phyloP scores from a whole-genome alignment of 345 rosid species.

The Adansonia digitata region DNA sequence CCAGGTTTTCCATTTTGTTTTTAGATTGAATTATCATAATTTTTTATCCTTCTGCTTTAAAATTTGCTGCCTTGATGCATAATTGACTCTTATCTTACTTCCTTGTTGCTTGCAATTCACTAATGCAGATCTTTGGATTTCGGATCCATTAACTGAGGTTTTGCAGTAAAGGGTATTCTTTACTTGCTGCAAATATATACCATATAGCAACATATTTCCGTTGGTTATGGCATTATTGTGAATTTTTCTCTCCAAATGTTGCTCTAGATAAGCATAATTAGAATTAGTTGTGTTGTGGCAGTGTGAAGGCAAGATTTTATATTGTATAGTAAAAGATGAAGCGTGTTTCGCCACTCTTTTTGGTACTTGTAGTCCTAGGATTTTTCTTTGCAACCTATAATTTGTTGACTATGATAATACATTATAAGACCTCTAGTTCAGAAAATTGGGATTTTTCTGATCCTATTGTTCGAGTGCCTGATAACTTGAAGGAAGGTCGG shows the following conservation, averaged over 20 bases:
- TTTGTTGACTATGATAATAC: slow-evolving; percentile 35
- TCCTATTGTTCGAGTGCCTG: slow-evolving; percentile 24
- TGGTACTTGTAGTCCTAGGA: slow-evolving; percentile 46
- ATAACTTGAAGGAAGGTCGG: slow-evolving; percentile 12
- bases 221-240: too few species aligned
- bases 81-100: slow-evolving; percentile 5
- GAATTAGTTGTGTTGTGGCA: slow-evolving; percentile 1
- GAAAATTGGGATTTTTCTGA: slow-evolving; percentile 21
- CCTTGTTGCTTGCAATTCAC: slow-evolving; percentile 1
- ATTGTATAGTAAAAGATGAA: slow-evolving; percentile 31
- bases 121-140: slow-evolving; percentile 21
- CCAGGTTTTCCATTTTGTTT: slow-evolving; percentile 12
- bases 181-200: slow-evolving; percentile 8
- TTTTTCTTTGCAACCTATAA: slow-evolving; percentile 55
- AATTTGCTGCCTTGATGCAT: background rate
- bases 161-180: slow-evolving; percentile 1
- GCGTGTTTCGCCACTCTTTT: slow-evolving; percentile 41
- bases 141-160: slow-evolving; percentile 6
- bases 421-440: slow-evolving; percentile 23
- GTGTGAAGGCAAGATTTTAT: slow-evolving; percentile 2
- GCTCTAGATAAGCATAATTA: slow-evolving; percentile 10
- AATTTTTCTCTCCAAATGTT: slow-evolving; percentile 11
- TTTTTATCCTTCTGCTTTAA: background rate
- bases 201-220: slow-evolving; percentile 12
- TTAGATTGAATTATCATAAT: background rate